Base-by-base conservation (phyloP, 805 yeast species). In the Candida sonorensis region DNA sequence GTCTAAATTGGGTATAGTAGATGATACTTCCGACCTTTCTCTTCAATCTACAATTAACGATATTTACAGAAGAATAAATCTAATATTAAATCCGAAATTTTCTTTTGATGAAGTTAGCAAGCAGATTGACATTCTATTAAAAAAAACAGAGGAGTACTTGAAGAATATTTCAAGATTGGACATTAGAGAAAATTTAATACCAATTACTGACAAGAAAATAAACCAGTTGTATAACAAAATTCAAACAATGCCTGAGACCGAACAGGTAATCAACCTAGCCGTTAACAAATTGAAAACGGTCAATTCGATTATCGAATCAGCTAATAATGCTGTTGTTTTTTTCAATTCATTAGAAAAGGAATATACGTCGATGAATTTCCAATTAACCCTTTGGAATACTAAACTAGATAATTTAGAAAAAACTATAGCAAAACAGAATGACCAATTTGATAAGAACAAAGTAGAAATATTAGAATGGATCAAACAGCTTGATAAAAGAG, bases 21-120 rank as follows among this genome's bases (percentile, higher is more conserved):
- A 30, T 28, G 11, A 31, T 32, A 16, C 17, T 18, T 10, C 11
- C 17, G 19, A 17, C 7, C 13, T 29, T 10, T 27, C 59, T 2
- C 13, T 55, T 3, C 54, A 52, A 29, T 34, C 45, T 3, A 32
- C 35, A 13, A 38, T 55, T 4, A 47, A 49, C 30, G 59, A 56
- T 37, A 27, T 56, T 5, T 42, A 50, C 22, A 34, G 52, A 26
- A 31, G 44, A 21, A 15, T 48, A 2, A 44, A 45, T 18, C 5
- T 55, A 9, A 17, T 53, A 3, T 14, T 41, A 4, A 42, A 44
- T 16, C 44, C 48, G 3, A 41, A 40, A 3, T 33, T 29, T 12
- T 27, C 41, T 4, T 12, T 33, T 4, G 30, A 40, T 5, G 44
- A 44, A 14, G 40, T 50, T 7, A 41, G 36, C 13, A 15, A 26